phyloP scores from a whole-genome alignment of 2,329 filamentous ascomycete genomes.

The Phaeosphaeriaceae sp. region DNA sequence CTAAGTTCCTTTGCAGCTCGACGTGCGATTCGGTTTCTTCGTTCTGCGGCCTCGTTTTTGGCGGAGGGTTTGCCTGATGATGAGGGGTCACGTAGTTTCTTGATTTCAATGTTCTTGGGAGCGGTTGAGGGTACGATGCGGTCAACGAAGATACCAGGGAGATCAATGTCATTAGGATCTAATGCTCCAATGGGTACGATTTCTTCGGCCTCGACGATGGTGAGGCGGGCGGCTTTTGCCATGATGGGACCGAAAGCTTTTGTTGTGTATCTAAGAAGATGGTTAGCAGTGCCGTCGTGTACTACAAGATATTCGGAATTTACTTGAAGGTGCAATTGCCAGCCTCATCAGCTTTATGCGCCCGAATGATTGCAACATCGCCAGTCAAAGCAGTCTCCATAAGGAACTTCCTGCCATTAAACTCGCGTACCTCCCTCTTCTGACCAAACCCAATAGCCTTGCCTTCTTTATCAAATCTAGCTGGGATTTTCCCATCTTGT shows the following conservation, averaged over 20 bases:
- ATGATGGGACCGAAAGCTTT: constrained; percentile 60
- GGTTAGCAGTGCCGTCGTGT: constrained; percentile 3
- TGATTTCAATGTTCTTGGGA: constrained; percentile 75
- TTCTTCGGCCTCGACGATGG: constrained; percentile 92
- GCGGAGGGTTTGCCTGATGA: constrained; percentile 20
- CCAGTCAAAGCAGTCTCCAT: constrained; percentile 79
- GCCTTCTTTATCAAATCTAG: constrained; percentile 64
- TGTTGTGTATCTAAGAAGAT: constrained; percentile 40
- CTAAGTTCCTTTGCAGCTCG: constrained; percentile 90
- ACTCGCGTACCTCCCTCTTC: constrained; percentile 73
- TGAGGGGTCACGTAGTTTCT: constrained; percentile 37
- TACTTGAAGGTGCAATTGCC: constrained; percentile 75
- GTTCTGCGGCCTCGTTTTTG: constrained; percentile 12
- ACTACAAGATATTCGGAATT: neutral
- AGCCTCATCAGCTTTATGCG: constrained; percentile 76
- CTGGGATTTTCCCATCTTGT: constrained; percentile 71
- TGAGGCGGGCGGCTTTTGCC: constrained; percentile 88
- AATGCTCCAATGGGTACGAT: constrained; percentile 91
- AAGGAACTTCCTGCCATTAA: constrained; percentile 73
- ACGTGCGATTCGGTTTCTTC: constrained; percentile 78
- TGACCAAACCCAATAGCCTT: constrained; percentile 67
- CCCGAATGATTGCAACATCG: constrained; percentile 77
- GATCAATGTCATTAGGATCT: constrained; percentile 79
- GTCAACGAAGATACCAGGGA: constrained; percentile 92
- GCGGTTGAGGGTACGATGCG: constrained; percentile 81